Evolutionary conservation across 2,329 filamentous ascomycete genomes (phyloP), one percentile per base, ranked within the genome.

Genomic region (Epichloe hybrida): DNA sequence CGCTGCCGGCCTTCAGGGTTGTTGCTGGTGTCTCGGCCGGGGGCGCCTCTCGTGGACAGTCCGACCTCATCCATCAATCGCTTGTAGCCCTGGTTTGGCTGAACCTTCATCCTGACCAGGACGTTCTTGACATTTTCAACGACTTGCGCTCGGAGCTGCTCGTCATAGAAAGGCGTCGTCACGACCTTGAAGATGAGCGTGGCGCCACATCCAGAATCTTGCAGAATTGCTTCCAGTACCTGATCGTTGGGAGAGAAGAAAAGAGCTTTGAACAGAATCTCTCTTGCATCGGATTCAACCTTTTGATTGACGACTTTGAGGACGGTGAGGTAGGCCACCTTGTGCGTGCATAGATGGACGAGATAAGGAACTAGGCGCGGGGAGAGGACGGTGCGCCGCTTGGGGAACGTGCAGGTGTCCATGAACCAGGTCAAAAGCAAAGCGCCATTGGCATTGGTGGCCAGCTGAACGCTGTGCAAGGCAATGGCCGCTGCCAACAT

Each of bases 261-360:
- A 36, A 98, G 73, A 2, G 91, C 90, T 64, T 88, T 85, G 40
- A 97, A 74, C 39, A 98, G 88, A 46, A 80, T 86, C 62, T 98
- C 91, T 12, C 93, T 81, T 3, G 93, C 93, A 54, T 97, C 91
- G 0, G 87, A 77, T 69, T 98, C 93, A 37, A 90, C 87, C 64
- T 95, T 89, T 68, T 98, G 93, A 65, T 98, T 98, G 68, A 98
- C 95, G 48, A 97, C 89, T 72, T 98, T 98, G 52, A 98, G 75
- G 1, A 98, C 91, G 0, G 93, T 98, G 54, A 97, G 75, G 63
- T 97, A 97, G 0, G 93, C 93, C 51, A 98, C 91, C 74, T 97
- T 97, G 75, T 98, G 93, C 0, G 93, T 97, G 75, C 93, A 97
- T 6, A 98, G 77, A 64, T 96, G 88, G 23, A 96, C 89, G 35